phyloP scores from a whole-genome alignment of 768 basidiomycete species.

The Termitomyces sp. region DNA sequence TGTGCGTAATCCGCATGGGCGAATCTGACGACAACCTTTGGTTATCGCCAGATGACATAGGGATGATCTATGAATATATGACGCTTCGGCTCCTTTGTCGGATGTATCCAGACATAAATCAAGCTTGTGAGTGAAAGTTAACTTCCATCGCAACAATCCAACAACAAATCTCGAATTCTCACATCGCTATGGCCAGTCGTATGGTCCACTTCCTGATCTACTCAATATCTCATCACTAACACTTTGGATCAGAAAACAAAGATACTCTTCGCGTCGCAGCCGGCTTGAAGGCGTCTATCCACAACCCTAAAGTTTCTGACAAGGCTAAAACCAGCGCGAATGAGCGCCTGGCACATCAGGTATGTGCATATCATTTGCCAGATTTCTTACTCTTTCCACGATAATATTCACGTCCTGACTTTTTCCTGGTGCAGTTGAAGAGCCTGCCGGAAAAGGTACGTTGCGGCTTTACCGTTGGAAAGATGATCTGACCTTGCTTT shows the following conservation, averaged over 20 bases:
- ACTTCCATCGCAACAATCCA: too few relatives aligned
- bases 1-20: not conserved
- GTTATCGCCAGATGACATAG: not conserved
- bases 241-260: not conserved
- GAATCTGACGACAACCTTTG: too few relatives aligned
- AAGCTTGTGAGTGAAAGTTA: not conserved
- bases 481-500: too few relatives aligned
- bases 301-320: not conserved
- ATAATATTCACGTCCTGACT: not conserved
- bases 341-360: not conserved
- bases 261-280: not conserved
- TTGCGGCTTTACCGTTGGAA: rapidly evolving
- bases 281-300: not conserved
- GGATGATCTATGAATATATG: not conserved
- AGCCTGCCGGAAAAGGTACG: not conserved
- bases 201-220: not conserved
- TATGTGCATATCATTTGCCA: too few relatives aligned
- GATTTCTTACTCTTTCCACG: too few relatives aligned
- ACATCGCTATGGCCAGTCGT: not conserved
- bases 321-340: not conserved
- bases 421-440: not conserved
- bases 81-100: not conserved
- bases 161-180: too few relatives aligned
- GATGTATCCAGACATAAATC: not conserved
- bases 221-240: not conserved